Conservation (phyloP, 2,329 filamentous ascomycete species). For the Sporothrix brasiliensis region DNA sequence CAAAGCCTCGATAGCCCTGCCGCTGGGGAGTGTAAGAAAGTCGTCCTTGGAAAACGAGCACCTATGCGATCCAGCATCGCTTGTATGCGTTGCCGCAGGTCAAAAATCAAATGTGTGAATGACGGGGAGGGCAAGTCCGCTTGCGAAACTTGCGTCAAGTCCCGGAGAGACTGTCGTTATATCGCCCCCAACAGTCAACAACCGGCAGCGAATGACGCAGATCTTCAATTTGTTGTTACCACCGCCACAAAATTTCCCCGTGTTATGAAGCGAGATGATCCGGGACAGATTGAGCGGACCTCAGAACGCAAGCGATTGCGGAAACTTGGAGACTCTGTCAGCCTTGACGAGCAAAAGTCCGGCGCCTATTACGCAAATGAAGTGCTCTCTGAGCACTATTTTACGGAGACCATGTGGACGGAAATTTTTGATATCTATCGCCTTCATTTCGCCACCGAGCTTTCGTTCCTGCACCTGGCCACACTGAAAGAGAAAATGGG, state of each 20-base stretch:
- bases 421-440: slow-evolving; percentile 71
- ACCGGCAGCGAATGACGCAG: not conserved
- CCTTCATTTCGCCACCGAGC: slow-evolving; percentile 70
- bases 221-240: slow-evolving; percentile 21
- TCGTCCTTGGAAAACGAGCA: slow-evolving; percentile 45
- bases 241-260: slow-evolving; percentile 35
- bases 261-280: slow-evolving; percentile 47
- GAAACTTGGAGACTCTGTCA: slow-evolving; percentile 50
- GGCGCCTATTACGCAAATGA: slow-evolving; percentile 54
- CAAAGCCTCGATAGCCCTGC: not conserved
- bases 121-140: slow-evolving; percentile 65
- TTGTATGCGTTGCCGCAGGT: slow-evolving; percentile 73
- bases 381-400: slow-evolving; percentile 61
- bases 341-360: slow-evolving; percentile 45
- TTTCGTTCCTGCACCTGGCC: slow-evolving; percentile 70
- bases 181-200: slow-evolving; percentile 52
- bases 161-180: slow-evolving; percentile 72
- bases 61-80: slow-evolving; percentile 78
- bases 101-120: slow-evolving; percentile 88
- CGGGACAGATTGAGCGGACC: slow-evolving; percentile 44
- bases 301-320: slow-evolving; percentile 55
- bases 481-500: slow-evolving; percentile 60
- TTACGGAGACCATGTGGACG: slow-evolving; percentile 68
- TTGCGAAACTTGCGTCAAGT: slow-evolving; percentile 74
- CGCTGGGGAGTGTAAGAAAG: slow-evolving; percentile 47